Base-by-base conservation (phyloP, 2,329 filamentous ascomycete species). In the Verticillium klebahnii region DNA sequence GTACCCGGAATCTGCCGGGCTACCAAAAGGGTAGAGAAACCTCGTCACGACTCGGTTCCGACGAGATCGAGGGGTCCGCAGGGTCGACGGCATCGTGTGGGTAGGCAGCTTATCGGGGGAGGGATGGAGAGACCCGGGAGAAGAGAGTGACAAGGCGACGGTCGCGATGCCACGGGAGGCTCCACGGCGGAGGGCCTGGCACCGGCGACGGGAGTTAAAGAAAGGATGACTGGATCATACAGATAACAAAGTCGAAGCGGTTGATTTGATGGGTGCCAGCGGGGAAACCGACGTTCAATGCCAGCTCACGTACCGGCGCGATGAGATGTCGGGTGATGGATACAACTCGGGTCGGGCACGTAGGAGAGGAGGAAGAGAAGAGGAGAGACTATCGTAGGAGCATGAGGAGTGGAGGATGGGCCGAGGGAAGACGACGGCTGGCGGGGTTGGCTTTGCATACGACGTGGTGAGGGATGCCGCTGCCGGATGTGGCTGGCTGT, bases 1-100 rank as follows among this genome's bases (percentile, higher is more conserved):
- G 50, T 66, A 67, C 1, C 65, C 65, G 11, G 65, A 67, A 32
- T 67, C 66, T 15, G 56, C 11, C 14, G 64, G 60, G 19, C 45
- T 50, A n/a, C 31, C 63, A 60, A 29, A 52, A 25, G 29, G 55
- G 55, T 37, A 6, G 9, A 32, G n/a, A n/a, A 32, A 32, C 25
- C n/a, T 56, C 5, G 55, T n/a, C 15, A 32, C 12, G 5, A 23
- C 55, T 15, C 55, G 55, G 17, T n/a, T 32, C 23, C 36, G 36
- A 50, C 57, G 57, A 15, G 37, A 39, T 5, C 29, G 45, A 14
- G 45, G 45, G 8, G 45, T 50, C 9, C 45, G 45, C n/a, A 9
- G 45, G 23, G n/a, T 23, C 17, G 19, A 23, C 19, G 9, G 17
- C 45, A 50, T 50, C 8, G 45, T 23, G 19, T 5, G n/a, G 19